phyloP scores from a whole-genome alignment of 2,329 filamentous ascomycete species.

The Chaetomiaceae sp. region DNA sequence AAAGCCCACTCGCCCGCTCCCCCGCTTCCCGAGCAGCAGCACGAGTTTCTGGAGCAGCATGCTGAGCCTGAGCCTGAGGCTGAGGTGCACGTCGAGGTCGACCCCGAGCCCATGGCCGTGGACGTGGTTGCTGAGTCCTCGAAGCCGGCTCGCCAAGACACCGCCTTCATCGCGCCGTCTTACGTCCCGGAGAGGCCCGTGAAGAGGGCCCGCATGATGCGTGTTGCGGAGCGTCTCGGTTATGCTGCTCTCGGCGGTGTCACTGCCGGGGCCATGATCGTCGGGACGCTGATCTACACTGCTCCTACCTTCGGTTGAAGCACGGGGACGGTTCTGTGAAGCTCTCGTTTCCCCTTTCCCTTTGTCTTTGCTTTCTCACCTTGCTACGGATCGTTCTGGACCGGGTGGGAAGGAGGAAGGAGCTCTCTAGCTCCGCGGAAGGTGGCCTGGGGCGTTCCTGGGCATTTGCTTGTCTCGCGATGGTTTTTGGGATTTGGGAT shows the following conservation, averaged over 20 bases:
- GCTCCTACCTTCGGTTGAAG: conserved; percentile 34
- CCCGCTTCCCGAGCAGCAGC: not conserved
- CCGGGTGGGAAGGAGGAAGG: too few species aligned
- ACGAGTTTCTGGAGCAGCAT: not conserved
- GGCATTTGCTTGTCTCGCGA: too few species aligned
- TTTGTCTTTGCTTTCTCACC: too few species aligned
- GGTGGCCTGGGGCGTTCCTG: too few species aligned
- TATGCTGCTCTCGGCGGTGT: conserved; percentile 37
- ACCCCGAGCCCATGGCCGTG: not conserved
- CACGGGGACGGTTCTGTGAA: too few species aligned
- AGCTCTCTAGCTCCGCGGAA: too few species aligned
- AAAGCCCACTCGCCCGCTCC: not conserved
- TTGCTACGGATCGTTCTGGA: too few species aligned
- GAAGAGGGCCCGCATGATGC: conserved; percentile 29
- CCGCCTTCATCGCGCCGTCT: not conserved
- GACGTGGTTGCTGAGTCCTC: not conserved
- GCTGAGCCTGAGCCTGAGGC: not conserved
- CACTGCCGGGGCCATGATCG: conserved; percentile 33
- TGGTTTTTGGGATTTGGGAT: too few species aligned
- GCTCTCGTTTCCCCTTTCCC: too few species aligned
- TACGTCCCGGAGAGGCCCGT: conserved; percentile 17
- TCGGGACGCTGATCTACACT: conserved; percentile 37
- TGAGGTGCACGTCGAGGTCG: not conserved
- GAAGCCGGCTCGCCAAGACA: not conserved
- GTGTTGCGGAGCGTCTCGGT: conserved; percentile 32